Base-by-base conservation (phyloP, 1,284 basidiomycete species). In the Volvariella volvacea region DNA sequence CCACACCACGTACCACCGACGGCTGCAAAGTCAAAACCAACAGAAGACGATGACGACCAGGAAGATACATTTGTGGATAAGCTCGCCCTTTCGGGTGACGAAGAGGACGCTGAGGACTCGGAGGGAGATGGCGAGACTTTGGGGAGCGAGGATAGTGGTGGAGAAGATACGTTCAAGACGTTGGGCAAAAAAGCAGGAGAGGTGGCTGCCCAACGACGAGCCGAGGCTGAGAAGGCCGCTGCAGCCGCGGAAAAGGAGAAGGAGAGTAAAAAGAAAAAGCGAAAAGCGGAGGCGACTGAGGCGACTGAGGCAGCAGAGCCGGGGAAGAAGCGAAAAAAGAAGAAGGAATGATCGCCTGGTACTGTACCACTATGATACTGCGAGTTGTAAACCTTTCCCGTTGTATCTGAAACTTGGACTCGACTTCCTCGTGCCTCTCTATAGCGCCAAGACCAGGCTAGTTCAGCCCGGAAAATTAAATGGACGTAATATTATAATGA, bases 1-100 rank as follows among this genome's bases (percentile, higher is more conserved):
- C 74, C 80, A 0, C 70, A 71, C 25, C 81, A 86, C 56, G 56
- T 70, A 14, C 67, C 72, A 3, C 25, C 6, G 12, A 28, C 25
- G 12, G 25, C 25, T n/a, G n/a, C 53, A 54, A 40, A 51, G 38
- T 41, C 25, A 6, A 48, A 41, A 43, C 37, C 43, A 41, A 36
- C 28, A 3, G 43, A 31, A 20, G 19, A 37, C 22, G 55, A 48
- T 48, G 42, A 47, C 22, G 42, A 49, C 46, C 52, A 54, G 22
- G 50, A 45, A 17, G 58, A 57, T 22, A 55, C 57, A 19, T 57
- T 59, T 4, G 52, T 49, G 14, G 63, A 56, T 33, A 54, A 59
- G 31, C 43, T 44, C 22, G 53, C 53, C 48, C 10, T 36, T 46
- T 31, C 38, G 41, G 14, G 45, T 48, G 50, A 50, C 1, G 58